These are phyloP conservation scores for Trichosporon faecale DNA, from an alignment of 1,284 basidiomycete species.

Conservation along the genomic window DNA sequence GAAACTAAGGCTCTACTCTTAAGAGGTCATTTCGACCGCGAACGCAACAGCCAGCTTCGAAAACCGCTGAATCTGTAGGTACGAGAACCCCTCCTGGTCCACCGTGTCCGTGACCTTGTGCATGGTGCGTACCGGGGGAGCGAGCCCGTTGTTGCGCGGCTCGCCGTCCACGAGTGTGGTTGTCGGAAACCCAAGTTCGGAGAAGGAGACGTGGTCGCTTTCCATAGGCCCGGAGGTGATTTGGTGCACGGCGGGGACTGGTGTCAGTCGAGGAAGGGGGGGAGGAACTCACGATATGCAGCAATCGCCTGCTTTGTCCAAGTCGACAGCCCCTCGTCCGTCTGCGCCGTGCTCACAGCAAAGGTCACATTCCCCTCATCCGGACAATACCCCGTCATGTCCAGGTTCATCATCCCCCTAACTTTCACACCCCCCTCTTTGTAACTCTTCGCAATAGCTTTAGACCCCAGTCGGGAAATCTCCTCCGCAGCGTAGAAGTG, in stretches of 20 bases:
- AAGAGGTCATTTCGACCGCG: background rate
- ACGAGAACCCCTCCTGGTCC: background rate
- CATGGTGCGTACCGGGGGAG: background rate
- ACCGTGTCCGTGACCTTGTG: background rate
- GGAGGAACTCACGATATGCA: background rate
- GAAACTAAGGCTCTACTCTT: no score
- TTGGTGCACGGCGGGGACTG: background rate
- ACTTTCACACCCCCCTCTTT: conserved; percentile 63
- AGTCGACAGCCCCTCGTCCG: background rate
- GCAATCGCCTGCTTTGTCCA: background rate
- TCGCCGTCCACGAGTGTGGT: background rate
- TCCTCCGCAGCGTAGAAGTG: conserved; percentile 96
- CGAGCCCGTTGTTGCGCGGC: background rate
- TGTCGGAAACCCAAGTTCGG: background rate
- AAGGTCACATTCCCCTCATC: background rate
- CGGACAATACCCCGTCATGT: conserved; percentile 70
- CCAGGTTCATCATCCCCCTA: conserved; percentile 79
- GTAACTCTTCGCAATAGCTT: conserved; percentile 84
- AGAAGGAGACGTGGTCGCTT: background rate
- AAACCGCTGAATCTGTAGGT: background rate
- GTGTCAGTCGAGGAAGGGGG: no score
- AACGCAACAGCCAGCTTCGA: background rate
- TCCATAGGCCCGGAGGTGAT: background rate
- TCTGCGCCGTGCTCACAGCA: background rate
- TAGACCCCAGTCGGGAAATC: conserved; percentile 85